Conservation (phyloP, 164 flowering plant species). For the Akebia trifoliata region DNA sequence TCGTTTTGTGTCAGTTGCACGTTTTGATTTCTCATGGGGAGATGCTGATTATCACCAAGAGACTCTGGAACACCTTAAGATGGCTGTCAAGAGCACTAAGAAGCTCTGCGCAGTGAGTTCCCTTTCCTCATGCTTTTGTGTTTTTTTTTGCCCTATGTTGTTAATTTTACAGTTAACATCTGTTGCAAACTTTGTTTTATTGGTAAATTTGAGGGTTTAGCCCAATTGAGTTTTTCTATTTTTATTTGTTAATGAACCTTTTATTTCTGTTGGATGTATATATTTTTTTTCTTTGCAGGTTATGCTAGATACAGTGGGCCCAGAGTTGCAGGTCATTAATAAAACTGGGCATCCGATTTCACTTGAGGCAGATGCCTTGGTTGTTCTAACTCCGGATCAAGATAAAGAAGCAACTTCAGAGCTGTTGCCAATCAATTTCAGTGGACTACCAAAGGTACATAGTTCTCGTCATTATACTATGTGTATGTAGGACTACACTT, state of each 20-base stretch:
- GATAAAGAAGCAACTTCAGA: conserved; percentile 61
- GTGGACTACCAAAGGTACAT: conserved; percentile 64
- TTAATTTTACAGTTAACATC: too few species aligned
- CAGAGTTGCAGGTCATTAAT: conserved; percentile 85
- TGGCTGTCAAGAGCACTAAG: conserved; percentile 54
- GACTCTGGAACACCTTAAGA: conserved; percentile 59
- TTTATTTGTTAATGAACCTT: background rate
- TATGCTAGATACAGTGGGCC: conserved; percentile 87
- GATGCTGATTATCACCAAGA: conserved; percentile 63
- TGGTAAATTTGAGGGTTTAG: background rate
- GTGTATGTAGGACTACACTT: too few species aligned
- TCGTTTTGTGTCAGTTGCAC: conserved; percentile 40
- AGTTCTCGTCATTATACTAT: too few species aligned
- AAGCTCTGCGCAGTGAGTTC: conserved; percentile 77
- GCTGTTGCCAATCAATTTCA: conserved; percentile 73
- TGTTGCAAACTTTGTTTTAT: background rate
- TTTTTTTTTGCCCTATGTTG: too few species aligned
- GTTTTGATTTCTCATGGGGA: conserved; percentile 84
- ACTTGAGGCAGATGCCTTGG: conserved; percentile 53
- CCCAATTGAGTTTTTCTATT: background rate
- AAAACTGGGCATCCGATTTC: conserved; percentile 54
- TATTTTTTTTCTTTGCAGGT: conserved; percentile 42
- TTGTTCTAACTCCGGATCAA: conserved; percentile 71
- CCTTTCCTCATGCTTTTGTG: too few species aligned
- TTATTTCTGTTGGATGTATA: background rate